These are phyloP conservation scores for Anisodus acutangulus DNA, from an alignment of 257 asterid genomes.

Conservation along the genomic window DNA sequence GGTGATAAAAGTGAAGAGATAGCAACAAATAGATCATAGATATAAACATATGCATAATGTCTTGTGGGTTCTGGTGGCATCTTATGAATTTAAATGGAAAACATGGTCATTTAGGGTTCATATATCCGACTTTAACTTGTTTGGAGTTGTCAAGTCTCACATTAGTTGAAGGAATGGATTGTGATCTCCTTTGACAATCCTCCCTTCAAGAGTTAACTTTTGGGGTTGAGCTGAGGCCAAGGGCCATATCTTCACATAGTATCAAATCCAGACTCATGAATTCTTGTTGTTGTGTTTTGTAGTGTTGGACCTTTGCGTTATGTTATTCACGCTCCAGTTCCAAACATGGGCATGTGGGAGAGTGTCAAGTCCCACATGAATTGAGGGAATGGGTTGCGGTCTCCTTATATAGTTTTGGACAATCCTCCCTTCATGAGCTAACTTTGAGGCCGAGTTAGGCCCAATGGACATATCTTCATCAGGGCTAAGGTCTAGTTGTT, in stretches of 20 bases:
- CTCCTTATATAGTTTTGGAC: not conserved
- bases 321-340: not conserved
- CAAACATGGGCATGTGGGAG: not conserved
- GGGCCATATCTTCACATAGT: not conserved
- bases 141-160: not conserved
- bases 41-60: not conserved
- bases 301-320: not conserved
- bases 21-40: slow-evolving; percentile 10
- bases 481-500: not conserved
- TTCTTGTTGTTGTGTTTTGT: not conserved
- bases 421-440: not conserved
- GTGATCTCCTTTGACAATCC: not conserved
- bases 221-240: not conserved
- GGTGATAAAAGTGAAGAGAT: slow-evolving; percentile 23
- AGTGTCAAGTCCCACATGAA: not conserved
- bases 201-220: not conserved
- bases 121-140: not conserved
- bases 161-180: not conserved
- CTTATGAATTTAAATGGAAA: not conserved
- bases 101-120: not conserved
- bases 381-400: not conserved
- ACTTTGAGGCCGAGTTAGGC: not conserved
- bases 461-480: not conserved
- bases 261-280: not conserved
- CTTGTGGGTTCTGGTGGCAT: not conserved